Conservation (phyloP, 371 early-diverging fungal species). For the Zancudomyces culisetae region DNA sequence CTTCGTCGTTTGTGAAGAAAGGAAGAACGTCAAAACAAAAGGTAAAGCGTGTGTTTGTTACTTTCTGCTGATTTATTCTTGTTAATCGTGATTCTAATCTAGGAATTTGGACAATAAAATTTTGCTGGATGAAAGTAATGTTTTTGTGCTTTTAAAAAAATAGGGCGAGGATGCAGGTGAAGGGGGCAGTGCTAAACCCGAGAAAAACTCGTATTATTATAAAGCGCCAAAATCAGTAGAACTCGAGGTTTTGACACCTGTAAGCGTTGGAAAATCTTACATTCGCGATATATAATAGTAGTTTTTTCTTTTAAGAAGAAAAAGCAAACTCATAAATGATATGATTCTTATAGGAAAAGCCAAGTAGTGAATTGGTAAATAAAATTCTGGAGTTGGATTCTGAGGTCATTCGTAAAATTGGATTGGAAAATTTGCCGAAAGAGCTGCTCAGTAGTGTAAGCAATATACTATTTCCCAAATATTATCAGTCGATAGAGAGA, state of each 20-base stretch:
- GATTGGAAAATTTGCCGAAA: slow-evolving; percentile 10
- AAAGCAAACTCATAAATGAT: not conserved
- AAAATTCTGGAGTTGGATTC: slow-evolving; percentile 11
- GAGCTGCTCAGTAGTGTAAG: not conserved
- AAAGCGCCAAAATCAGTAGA: not conserved
- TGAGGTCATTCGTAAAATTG: slow-evolving; percentile 7
- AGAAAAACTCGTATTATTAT: not conserved
- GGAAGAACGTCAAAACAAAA: slow-evolving; percentile 3
- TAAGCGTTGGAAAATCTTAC: no score
- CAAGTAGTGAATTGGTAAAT: slow-evolving; percentile 4
- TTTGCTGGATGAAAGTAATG: no score
- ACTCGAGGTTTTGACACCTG: not conserved
- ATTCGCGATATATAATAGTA: no score
- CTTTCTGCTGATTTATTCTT: slow-evolving; percentile 3
- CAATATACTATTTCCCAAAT: not conserved
- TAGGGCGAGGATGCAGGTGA: not conserved
- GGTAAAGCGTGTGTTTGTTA: slow-evolving; percentile 8
- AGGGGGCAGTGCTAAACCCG: not conserved
- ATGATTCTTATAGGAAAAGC: slow-evolving; percentile 3
- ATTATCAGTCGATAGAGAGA: not conserved
- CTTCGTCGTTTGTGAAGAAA: slow-evolving; percentile 16
- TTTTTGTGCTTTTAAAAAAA: not conserved
- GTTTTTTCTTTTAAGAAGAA: not conserved
- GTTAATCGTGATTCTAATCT: slow-evolving; percentile 7
- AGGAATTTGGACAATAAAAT: slow-evolving; percentile 5